These are phyloP conservation scores for Fagopyrum tataricum DNA, from an alignment of 148 eudicot genomes.

Conservation along the genomic window DNA sequence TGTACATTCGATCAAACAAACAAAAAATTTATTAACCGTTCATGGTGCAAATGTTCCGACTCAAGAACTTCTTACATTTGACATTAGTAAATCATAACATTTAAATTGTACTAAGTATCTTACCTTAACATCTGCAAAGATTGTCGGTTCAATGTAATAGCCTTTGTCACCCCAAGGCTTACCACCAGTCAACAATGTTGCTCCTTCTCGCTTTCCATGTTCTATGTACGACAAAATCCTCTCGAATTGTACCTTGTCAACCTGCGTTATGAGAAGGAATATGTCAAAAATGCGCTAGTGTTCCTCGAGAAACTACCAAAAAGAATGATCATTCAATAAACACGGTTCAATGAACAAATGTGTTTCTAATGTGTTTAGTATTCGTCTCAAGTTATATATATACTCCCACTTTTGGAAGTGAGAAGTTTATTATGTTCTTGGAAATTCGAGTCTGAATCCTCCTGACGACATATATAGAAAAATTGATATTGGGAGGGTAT, in stretches of 20 bases:
- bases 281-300: background rate
- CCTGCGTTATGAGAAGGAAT: background rate
- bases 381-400: no score
- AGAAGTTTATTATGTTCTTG: no score
- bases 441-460: no score
- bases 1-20: background rate
- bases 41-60: no score
- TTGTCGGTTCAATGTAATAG: constrained; percentile 29
- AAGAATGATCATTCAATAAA: no score
- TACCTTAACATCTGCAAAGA: constrained; percentile 28
- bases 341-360: no score
- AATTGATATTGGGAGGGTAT: no score
- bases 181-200: constrained; percentile 29
- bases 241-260: constrained; percentile 25
- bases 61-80: no score
- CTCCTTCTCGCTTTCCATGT: constrained; percentile 29
- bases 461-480: no score
- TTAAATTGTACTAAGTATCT: background rate
- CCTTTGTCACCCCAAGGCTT: constrained; percentile 22
- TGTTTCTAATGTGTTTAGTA: no score
- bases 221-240: constrained; percentile 26
- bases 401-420: no score
- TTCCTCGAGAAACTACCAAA: background rate
- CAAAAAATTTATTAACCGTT: background rate
- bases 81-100: background rate